These are phyloP conservation scores for Selaginella tamariscina DNA, from an alignment of 75 land plant genomes.

Conservation along the genomic window DNA sequence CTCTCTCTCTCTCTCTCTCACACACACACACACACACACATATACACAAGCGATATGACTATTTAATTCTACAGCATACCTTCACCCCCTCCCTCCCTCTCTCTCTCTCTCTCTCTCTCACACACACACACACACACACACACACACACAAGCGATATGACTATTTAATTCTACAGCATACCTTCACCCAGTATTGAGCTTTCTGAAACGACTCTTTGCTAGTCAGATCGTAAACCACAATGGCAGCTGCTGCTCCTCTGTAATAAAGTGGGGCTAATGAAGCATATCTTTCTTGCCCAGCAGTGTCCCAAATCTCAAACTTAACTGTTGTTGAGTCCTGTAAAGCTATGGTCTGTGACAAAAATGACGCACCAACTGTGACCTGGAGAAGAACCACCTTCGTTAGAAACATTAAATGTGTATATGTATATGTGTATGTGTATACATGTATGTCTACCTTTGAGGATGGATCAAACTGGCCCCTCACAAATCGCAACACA, in stretches of 20 bases:
- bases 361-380: constrained; percentile 95
- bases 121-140: too few species aligned
- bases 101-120: too few species aligned
- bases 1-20: too few species aligned
- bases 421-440: background rate
- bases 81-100: too few species aligned
- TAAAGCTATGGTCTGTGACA: constrained; percentile 88
- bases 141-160: background rate
- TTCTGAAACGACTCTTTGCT: constrained; percentile 74
- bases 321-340: constrained; percentile 83
- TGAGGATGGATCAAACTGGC: constrained; percentile 94
- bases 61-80: constrained; percentile 51
- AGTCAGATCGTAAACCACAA: constrained; percentile 91
- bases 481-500: constrained; percentile 95
- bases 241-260: constrained; percentile 90
- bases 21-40: constrained; percentile 11
- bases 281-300: constrained; percentile 99
- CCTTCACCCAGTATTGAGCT: constrained; percentile 91
- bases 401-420: background rate
- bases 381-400: constrained; percentile 44
- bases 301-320: constrained; percentile 99
- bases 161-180: too few species aligned
- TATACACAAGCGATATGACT: background rate
- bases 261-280: constrained; percentile 95
- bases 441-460: constrained; percentile 39